phyloP scores from a whole-genome alignment of 2,329 filamentous ascomycete genomes.

The Pestalotiopsis fici region DNA sequence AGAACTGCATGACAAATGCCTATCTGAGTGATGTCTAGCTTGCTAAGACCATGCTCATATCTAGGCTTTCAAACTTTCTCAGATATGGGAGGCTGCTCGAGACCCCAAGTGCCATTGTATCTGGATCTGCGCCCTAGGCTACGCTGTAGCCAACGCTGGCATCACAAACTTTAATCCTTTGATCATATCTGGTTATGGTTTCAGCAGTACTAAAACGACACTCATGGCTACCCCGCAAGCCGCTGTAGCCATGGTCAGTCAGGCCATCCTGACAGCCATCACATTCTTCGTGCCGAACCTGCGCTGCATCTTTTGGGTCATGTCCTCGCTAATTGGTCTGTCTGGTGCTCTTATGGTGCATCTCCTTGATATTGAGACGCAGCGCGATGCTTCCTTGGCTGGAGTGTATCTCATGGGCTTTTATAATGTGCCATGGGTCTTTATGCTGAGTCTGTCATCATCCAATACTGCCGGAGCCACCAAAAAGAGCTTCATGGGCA shows the following conservation, averaged over 20 bases:
- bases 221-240: neutral
- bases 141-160: neutral
- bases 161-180: neutral
- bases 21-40: neutral
- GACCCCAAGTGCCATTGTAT: neutral
- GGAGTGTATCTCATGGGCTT: neutral
- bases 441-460: constrained; percentile 28
- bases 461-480: constrained; percentile 30
- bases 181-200: neutral
- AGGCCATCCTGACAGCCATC: neutral
- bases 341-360: neutral
- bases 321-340: neutral
- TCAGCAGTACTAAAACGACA: neutral
- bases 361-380: neutral
- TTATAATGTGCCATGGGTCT: constrained; percentile 31
- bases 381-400: neutral
- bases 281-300: neutral
- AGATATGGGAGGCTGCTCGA: neutral
- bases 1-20: neutral
- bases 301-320: neutral
- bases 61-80: neutral
- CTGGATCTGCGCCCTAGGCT: neutral
- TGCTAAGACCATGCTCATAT: neutral
- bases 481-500: constrained; percentile 30
- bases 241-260: neutral